Conservation (phyloP, 345 rosid genomes). For the Anacardium occidentale region DNA sequence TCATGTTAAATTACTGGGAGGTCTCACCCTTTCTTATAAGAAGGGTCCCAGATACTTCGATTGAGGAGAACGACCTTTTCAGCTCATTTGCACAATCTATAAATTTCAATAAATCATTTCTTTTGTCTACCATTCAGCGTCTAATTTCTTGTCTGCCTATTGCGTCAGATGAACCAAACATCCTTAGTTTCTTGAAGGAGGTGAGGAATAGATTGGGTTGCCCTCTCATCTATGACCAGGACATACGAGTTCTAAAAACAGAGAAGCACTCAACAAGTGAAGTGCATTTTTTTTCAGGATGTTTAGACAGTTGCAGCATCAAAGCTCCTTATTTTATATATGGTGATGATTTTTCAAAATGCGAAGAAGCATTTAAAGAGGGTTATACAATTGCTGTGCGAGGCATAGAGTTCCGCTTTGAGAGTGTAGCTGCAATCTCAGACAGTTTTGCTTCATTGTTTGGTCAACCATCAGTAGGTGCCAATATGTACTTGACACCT, state of each 20-base stretch:
- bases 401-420: constrained; percentile 54
- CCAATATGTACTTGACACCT: constrained; percentile 62
- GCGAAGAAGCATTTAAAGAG: constrained; percentile 47
- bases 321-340: constrained; percentile 22
- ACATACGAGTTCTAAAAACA: constrained; percentile 46
- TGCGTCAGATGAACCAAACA: constrained; percentile 53
- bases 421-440: constrained; percentile 42
- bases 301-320: constrained; percentile 10
- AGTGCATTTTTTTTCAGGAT: constrained; percentile 37
- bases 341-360: constrained; percentile 31
- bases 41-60: constrained; percentile 21
- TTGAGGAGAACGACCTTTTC: constrained; percentile 32
- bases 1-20: constrained; percentile 48
- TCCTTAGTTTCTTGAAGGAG: constrained; percentile 45
- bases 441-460: constrained; percentile 55
- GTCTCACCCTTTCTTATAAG: constrained; percentile 38
- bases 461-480: constrained; percentile 70
- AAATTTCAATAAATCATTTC: constrained; percentile 21
- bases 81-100: constrained; percentile 28
- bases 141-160: constrained; percentile 50
- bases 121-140: constrained; percentile 37
- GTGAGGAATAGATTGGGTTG: constrained; percentile 45
- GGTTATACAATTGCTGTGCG: constrained; percentile 59
- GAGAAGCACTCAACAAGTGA: constrained; percentile 41
- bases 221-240: constrained; percentile 52